Evolutionary conservation across 2,329 filamentous ascomycete genomes (phyloP).

Genomic region (Cryphonectria radicalis): DNA sequence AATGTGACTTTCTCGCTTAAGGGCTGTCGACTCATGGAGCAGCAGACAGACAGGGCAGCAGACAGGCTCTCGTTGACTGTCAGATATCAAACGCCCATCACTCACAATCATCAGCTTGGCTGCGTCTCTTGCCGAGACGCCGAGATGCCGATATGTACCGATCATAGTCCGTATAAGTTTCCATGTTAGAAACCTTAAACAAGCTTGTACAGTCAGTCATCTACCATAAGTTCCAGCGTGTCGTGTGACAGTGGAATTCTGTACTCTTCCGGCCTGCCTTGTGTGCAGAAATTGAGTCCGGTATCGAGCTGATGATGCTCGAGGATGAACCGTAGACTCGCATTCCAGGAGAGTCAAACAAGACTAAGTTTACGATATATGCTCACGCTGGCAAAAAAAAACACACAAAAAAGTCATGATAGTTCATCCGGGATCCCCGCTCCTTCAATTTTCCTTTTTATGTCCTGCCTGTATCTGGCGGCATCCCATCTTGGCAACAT

Average conservation of each 20-base stretch:
- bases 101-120: slow-evolving; percentile 7
- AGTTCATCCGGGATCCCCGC: neutral
- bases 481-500: neutral
- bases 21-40: slow-evolving; percentile 12
- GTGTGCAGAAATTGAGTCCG: neutral
- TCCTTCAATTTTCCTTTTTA: neutral
- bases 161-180: neutral
- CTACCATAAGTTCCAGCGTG: neutral
- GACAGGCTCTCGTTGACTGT: neutral
- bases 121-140: neutral
- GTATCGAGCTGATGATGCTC: neutral
- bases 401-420: neutral
- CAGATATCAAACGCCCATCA: neutral
- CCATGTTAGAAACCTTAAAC: neutral
- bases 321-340: neutral
- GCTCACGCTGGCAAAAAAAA: neutral
- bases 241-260: neutral
- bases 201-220: neutral
- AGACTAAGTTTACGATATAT: neutral
- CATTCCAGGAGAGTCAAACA: neutral
- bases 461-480: neutral
- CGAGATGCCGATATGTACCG: slow-evolving; percentile 12
- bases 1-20: neutral
- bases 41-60: too few species aligned
- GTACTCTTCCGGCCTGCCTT: neutral